These are phyloP conservation scores for Medakamo hakoo DNA, from an alignment of 139 green algal species.

Conservation along the genomic window DNA sequence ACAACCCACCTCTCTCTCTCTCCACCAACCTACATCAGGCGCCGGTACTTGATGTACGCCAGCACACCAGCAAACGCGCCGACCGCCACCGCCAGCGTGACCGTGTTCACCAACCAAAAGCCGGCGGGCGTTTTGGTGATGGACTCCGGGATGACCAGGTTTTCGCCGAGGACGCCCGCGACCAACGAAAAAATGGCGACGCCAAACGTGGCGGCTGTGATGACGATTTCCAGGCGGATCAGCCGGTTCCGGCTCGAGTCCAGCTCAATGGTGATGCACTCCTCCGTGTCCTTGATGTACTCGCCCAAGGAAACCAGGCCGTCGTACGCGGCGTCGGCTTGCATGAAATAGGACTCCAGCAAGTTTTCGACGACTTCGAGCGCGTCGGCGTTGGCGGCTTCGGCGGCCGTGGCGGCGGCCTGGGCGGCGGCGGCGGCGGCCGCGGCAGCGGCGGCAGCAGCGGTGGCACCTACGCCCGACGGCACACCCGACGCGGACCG, in stretches of 20 bases:
- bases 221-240: slow-evolving; percentile 49
- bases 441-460: neutral
- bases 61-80: neutral
- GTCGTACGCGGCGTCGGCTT: slow-evolving; percentile 48
- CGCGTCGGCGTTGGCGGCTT: slow-evolving; percentile 15
- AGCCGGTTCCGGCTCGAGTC: slow-evolving; percentile 34
- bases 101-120: slow-evolving; percentile 36
- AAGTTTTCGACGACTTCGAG: slow-evolving; percentile 37
- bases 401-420: neutral
- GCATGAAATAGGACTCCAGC: slow-evolving; percentile 43
- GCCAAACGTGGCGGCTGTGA: slow-evolving; percentile 44
- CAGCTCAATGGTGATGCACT: slow-evolving; percentile 53
- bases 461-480: neutral
- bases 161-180: slow-evolving; percentile 66
- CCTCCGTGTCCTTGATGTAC: slow-evolving; percentile 47
- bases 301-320: slow-evolving; percentile 44
- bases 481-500: neutral
- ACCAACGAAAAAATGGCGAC: slow-evolving; percentile 47
- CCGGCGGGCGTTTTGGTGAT: slow-evolving; percentile 27
- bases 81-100: neutral
- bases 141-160: slow-evolving; percentile 51
- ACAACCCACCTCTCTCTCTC: neutral
- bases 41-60: neutral
- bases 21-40: neutral
- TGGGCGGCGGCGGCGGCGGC: slow-evolving; percentile 4